phyloP scores from a whole-genome alignment of 345 rosid genomes.

The Geranium brycei region DNA sequence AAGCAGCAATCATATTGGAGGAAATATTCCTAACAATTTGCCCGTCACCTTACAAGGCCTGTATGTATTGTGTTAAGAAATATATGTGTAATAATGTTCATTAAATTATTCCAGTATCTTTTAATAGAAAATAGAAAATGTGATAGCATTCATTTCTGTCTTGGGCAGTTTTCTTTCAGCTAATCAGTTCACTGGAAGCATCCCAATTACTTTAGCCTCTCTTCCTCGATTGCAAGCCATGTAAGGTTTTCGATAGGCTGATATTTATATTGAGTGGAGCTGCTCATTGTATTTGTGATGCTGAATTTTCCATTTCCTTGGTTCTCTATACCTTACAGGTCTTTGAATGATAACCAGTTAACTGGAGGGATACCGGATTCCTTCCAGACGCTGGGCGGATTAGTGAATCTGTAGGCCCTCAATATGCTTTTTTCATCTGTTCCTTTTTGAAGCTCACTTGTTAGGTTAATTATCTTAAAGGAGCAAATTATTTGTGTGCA shows the following conservation, averaged over 20 bases:
- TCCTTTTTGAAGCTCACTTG: conserved; percentile 4
- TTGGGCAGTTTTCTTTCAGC: conserved; percentile 77
- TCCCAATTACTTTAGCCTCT: conserved; percentile 66
- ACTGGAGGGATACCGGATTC: conserved; percentile 86
- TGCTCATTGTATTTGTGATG: conserved; percentile 1
- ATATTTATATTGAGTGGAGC: conserved; percentile 5
- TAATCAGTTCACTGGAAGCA: conserved; percentile 82
- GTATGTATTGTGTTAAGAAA: conserved; percentile 24
- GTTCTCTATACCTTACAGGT: conserved; percentile 39
- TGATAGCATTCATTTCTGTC: conserved; percentile 27
- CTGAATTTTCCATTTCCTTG: not conserved
- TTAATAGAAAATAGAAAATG: conserved; percentile 9
- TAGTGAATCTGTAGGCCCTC: conserved; percentile 75
- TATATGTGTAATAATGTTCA: not conserved
- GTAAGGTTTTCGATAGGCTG: conserved; percentile 26
- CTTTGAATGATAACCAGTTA: conserved; percentile 62
- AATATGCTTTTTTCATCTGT: conserved; percentile 2
- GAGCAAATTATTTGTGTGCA: conserved; percentile 24
- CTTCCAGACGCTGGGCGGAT: conserved; percentile 45
- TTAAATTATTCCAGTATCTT: not conserved
- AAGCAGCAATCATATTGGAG: conserved; percentile 86
- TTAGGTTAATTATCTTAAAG: conserved; percentile 8
- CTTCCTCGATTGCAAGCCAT: conserved; percentile 50
- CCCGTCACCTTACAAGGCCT: conserved; percentile 55
- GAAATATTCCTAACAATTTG: conserved; percentile 68